A percentile compares a stretch with the other conserved stretches of the same genome.
Conservation (phyloP, 208 protist species). For the Leishmania tropica region DNA sequence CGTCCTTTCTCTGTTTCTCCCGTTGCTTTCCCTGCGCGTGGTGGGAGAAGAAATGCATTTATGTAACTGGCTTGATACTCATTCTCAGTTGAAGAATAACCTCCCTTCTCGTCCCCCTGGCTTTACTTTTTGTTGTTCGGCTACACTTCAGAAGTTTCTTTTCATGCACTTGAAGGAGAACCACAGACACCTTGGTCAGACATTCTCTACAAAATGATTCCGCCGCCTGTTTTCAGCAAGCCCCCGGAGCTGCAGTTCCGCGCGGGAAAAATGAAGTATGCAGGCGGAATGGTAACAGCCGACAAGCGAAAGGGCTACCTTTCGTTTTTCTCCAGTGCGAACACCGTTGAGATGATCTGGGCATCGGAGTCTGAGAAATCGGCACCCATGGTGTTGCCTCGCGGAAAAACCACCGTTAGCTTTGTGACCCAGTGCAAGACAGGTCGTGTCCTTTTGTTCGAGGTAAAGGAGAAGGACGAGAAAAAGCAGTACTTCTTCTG, state of each 20-base stretch:
- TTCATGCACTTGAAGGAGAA: background rate
- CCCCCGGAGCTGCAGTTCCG: slow-evolving; percentile 57
- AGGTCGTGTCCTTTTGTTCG: slow-evolving; percentile 74
- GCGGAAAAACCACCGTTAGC: slow-evolving; percentile 33
- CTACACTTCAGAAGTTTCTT: background rate
- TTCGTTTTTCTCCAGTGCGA: slow-evolving; percentile 44
- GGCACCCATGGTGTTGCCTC: slow-evolving; percentile 21
- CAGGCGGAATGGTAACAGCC: slow-evolving; percentile 61
- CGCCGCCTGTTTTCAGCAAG: slow-evolving; percentile 29
- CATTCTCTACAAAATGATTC: slow-evolving; percentile 27
- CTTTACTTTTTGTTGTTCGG: background rate
- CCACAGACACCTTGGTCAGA: background rate
- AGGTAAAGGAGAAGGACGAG: slow-evolving; percentile 30
- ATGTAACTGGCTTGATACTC: background rate
- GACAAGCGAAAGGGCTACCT: slow-evolving; percentile 54
- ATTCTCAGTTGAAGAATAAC: background rate
- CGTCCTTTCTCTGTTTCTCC: background rate
- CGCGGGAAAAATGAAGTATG: slow-evolving; percentile 72
- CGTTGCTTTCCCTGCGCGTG: background rate
- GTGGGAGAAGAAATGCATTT: background rate
- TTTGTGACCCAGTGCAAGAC: slow-evolving; percentile 76
- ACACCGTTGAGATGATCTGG: slow-evolving; percentile 60
- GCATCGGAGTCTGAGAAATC: slow-evolving; percentile 23
- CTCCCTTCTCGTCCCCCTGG: background rate
- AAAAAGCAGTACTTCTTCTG: slow-evolving; percentile 75